Evolutionary conservation across 169 alveolate species (phyloP).

Genomic region (Babesia microti): DNA sequence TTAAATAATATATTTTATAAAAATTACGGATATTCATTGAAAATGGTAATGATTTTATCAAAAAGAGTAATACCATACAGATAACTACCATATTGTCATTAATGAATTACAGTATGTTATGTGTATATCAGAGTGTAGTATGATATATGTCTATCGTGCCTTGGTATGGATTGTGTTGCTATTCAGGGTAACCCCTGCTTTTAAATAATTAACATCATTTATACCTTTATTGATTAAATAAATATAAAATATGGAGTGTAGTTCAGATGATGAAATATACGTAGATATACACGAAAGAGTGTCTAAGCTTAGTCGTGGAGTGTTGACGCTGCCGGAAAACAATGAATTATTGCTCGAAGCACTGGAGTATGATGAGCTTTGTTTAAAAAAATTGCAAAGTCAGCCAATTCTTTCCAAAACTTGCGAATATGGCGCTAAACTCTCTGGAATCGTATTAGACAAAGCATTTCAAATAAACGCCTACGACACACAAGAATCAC

Average conservation of each 20-base stretch:
- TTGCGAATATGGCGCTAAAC: slow-evolving; percentile 36
- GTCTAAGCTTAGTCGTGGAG: slow-evolving; percentile 14
- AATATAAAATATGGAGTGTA: slow-evolving; percentile 2
- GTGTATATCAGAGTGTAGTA: too few species aligned
- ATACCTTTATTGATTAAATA: background rate
- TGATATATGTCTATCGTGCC: too few species aligned
- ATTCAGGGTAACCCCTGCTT: too few species aligned
- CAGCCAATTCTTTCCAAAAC: slow-evolving; percentile 33
- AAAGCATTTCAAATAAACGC: slow-evolving; percentile 41
- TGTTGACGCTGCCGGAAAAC: slow-evolving; percentile 19
- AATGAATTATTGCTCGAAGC: slow-evolving; percentile 30
- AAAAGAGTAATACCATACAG: too few species aligned
- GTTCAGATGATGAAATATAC: slow-evolving; percentile 9
- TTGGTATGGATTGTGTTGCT: too few species aligned
- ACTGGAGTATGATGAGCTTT: slow-evolving; percentile 30
- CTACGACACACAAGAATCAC: slow-evolving; percentile 26
- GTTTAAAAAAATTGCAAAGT: slow-evolving; percentile 25
- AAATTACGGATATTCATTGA: too few species aligned
- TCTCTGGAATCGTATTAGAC: slow-evolving; percentile 31
- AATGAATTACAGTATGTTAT: too few species aligned
- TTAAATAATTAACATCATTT: too few species aligned
- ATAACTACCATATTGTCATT: too few species aligned
- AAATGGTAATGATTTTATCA: too few species aligned
- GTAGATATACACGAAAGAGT: slow-evolving; percentile 21
- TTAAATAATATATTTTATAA: slow-evolving; percentile 2